phyloP scores from a whole-genome alignment of 148 eudicot genomes.

The Diospyros kaki region DNA sequence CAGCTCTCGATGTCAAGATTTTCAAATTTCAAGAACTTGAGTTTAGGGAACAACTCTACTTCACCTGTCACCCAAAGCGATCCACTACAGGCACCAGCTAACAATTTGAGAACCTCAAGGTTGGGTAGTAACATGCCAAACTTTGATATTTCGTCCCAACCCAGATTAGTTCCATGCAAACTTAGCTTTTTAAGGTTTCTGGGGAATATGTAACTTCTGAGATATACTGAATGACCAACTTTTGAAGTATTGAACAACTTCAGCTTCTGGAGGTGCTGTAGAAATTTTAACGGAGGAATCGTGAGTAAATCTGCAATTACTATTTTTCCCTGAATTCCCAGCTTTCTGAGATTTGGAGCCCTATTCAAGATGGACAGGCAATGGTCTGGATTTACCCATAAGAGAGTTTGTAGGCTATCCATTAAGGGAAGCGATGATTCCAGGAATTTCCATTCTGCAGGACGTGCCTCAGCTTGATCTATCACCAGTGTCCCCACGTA shows the following conservation, averaged over 20 bases:
- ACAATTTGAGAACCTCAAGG: slow-evolving; percentile 7
- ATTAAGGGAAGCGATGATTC: background rate
- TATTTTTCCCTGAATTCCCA: background rate
- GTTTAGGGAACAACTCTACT: background rate
- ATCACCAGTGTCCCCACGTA: too few relatives aligned
- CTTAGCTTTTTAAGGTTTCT: slow-evolving; percentile 14
- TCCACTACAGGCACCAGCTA: background rate
- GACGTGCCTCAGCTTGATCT: too few relatives aligned
- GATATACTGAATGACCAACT: too few relatives aligned
- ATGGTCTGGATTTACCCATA: background rate
- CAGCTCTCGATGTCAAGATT: background rate
- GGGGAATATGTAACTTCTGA: slow-evolving; percentile 6
- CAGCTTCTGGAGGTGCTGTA: slow-evolving; percentile 18
- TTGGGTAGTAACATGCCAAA: slow-evolving; percentile 15
- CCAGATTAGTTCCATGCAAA: background rate
- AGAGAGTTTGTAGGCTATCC: slow-evolving; percentile 14
- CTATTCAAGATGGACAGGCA: background rate
- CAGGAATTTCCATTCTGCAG: too few relatives aligned
- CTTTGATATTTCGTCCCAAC: slow-evolving; percentile 16
- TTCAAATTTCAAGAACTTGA: slow-evolving; percentile 8
- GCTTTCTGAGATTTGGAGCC: slow-evolving; percentile 13
- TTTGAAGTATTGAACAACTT: background rate
- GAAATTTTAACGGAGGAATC: slow-evolving; percentile 7
- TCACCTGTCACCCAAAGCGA: background rate
- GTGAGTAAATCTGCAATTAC: background rate